A percentile compares a stretch with the other conserved stretches of the same genome.
Evolutionary conservation across 2,329 filamentous ascomycete genomes (phyloP).

Genomic region (Pyrenophora teres): DNA sequence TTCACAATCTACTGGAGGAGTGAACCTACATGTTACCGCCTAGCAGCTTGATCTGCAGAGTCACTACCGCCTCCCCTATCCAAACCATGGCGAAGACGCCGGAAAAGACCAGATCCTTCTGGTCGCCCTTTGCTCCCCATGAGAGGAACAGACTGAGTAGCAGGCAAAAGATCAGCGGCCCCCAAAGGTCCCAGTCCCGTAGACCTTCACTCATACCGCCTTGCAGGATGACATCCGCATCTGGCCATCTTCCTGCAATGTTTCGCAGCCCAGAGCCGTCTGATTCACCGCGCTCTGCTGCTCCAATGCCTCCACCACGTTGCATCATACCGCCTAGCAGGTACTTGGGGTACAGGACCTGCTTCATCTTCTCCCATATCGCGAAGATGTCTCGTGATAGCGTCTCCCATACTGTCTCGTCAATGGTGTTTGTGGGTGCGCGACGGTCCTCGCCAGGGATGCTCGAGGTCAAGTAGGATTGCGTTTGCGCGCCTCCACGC

Average conservation of each 20-base stretch:
- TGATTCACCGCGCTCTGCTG: slow-evolving; percentile 62
- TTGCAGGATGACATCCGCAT: slow-evolving; percentile 68
- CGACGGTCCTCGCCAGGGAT: slow-evolving; percentile 92
- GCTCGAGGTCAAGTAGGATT: slow-evolving; percentile 82
- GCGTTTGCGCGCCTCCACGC: slow-evolving; percentile 60
- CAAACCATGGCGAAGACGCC: slow-evolving; percentile 97
- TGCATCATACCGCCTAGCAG: slow-evolving; percentile 72
- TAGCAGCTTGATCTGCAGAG: slow-evolving; percentile 94
- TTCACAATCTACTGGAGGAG: not conserved
- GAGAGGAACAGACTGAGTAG: slow-evolving; percentile 86
- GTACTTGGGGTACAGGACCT: slow-evolving; percentile 95
- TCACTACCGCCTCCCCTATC: slow-evolving; percentile 95
- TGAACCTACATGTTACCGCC: slow-evolving; percentile 90
- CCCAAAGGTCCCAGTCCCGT: slow-evolving; percentile 98
- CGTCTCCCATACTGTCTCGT: slow-evolving; percentile 98
- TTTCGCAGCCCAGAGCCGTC: slow-evolving; percentile 55
- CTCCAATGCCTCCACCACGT: slow-evolving; percentile 61
- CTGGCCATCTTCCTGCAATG: slow-evolving; percentile 67
- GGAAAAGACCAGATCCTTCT: slow-evolving; percentile 89
- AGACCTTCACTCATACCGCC: slow-evolving; percentile 84
- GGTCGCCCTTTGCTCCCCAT: slow-evolving; percentile 75
- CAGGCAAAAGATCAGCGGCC: slow-evolving; percentile 91
- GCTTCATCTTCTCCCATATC: slow-evolving; percentile 97
- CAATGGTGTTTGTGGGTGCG: slow-evolving; percentile 89
- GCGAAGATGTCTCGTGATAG: slow-evolving; percentile 87